A percentile compares a stretch with the other conserved stretches of the same genome.
Conservation (phyloP, 129 eudicot species). For the Arctium lappa region DNA sequence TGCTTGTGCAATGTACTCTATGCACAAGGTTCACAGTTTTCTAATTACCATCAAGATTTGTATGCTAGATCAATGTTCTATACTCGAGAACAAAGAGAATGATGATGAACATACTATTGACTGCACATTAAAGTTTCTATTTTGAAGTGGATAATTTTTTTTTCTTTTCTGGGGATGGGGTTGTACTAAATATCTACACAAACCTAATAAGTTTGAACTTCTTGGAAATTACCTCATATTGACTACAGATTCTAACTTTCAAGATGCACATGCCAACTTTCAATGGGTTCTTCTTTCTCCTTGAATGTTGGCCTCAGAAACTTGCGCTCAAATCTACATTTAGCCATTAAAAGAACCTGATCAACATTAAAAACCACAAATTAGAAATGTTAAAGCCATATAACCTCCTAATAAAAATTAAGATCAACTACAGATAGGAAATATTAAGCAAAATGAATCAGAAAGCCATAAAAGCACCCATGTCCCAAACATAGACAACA, state of each 20-base stretch:
- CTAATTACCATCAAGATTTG: no score
- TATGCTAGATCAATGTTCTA: no score
- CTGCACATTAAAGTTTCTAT: background rate
- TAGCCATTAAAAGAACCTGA: background rate
- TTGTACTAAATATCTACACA: background rate
- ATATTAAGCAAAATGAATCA: slow-evolving; percentile 1
- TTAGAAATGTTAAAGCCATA: background rate
- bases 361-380: background rate
- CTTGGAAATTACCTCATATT: background rate
- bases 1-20: no score
- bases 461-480: slow-evolving; percentile 6
- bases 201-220: background rate
- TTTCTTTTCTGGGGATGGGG: background rate
- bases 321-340: background rate
- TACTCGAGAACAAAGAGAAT: no score
- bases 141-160: background rate
- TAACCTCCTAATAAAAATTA: background rate
- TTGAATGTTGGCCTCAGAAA: background rate
- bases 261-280: no score
- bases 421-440: background rate
- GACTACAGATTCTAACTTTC: background rate
- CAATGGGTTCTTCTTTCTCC: background rate
- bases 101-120: no score
- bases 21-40: no score
- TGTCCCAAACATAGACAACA: background rate